Base-by-base conservation (phyloP, 1,284 basidiomycete genomes). In the Cryptococcus hybrid region DNA sequence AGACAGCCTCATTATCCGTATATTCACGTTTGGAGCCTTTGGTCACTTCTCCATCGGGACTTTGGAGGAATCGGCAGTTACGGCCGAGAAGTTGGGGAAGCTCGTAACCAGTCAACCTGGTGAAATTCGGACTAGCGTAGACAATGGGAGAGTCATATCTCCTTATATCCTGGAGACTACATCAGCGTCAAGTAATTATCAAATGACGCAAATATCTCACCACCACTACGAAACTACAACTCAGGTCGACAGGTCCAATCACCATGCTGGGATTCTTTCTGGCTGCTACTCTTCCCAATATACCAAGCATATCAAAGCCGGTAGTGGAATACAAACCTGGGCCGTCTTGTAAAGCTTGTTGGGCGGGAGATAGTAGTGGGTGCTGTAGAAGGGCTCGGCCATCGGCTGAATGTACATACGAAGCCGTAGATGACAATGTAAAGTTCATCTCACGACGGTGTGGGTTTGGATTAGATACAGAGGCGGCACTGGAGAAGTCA, bases 171-270 rank as follows among this genome's bases (percentile, higher is more conserved):
- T 75, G 47, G 8, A 24, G 18, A 4, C 5, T 52, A 7, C 40
- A 50, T 60, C 42, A 58, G 55, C 45, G 45, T 52, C 18, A 44
- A 36, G 30, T 30, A 30, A 30, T 30, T 30, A 30, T 30, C 30
- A 3, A 30, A 30, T 30, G 30, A 30, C 30, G 30, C 30, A 34
- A 7, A 5, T 24, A 15, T 71, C 75, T 62, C 48, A 75, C 73
- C 55, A 88, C 87, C 51, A 98, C 88, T 62, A 89, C 83, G 74
- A 98, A 97, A 7, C 89, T 85, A 71, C 90, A 93, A 3, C 89
- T 88, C 57, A 93, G 81, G 75, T 98, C 94, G 40, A 98, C 90
- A 0, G 94, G 91, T 7, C 94, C 94, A 15, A 97, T 84, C 5
- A 83, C 78, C 49, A 96, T 84, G 58, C 83, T 85, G 0, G 90